Conservation (phyloP, 2,329 filamentous ascomycete species). For the Didymosphaeria variabile region DNA sequence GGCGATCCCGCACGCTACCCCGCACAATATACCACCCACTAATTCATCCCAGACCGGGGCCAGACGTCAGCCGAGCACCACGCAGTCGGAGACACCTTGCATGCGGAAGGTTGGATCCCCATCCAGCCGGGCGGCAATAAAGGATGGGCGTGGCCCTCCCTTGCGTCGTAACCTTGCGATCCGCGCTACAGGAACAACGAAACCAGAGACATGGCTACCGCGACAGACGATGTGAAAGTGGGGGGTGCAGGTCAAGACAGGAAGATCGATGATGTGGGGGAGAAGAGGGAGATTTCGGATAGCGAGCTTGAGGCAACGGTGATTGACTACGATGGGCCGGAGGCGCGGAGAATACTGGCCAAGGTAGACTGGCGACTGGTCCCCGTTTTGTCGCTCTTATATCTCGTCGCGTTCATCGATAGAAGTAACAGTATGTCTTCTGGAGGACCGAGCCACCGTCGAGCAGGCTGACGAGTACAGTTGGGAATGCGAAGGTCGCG, state of each 20-base stretch:
- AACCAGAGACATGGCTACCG: constrained; percentile 7
- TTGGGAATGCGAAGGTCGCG: constrained; percentile 54
- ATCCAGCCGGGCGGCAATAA: constrained; percentile 1
- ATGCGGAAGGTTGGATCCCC: neutral
- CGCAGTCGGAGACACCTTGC: constrained; percentile 4
- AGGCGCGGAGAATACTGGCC: constrained; percentile 41
- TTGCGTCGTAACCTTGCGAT: neutral
- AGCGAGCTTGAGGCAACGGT: constrained; percentile 37
- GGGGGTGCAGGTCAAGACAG: constrained; percentile 22
- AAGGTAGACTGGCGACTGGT: constrained; percentile 48
- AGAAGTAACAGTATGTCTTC: constrained; percentile 38
- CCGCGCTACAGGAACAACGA: neutral
- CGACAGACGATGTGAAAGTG: constrained; percentile 27
- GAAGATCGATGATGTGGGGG: constrained; percentile 34
- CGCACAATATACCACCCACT: constrained; percentile 6
- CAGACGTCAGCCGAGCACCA: constrained; percentile 9
- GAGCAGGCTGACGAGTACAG: constrained; percentile 23
- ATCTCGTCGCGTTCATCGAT: constrained; percentile 47
- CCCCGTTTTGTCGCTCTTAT: constrained; percentile 42
- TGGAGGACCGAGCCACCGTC: neutral
- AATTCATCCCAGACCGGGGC: neutral
- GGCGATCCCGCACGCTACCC: constrained; percentile 8
- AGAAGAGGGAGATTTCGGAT: constrained; percentile 36
- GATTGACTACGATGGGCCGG: constrained; percentile 36
- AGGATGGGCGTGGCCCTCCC: neutral